Conservation (phyloP, 768 basidiomycete species). For the Candolleomyces aberdarensis region DNA sequence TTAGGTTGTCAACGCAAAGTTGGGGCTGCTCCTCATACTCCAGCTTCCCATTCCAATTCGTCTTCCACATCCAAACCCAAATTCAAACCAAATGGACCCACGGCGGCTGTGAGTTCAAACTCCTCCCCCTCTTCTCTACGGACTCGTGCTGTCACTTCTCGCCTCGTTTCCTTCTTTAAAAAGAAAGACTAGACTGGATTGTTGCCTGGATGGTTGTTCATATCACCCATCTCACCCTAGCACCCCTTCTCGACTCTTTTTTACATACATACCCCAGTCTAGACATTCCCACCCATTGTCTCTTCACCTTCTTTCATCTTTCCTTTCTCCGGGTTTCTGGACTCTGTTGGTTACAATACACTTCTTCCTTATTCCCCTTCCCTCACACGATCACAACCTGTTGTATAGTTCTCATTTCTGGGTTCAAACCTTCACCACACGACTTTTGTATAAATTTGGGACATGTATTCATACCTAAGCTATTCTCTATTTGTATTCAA, state of each 20-base stretch:
- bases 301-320: background rate
- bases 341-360: too few species aligned
- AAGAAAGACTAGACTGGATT: background rate
- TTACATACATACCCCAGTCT: background rate
- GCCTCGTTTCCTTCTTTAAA: conserved; percentile 3
- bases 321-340: background rate
- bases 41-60: background rate
- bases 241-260: background rate
- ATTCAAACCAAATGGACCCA: background rate
- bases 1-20: background rate
- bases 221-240: background rate
- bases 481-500: too few species aligned
- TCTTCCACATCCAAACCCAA: background rate
- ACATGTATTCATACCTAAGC: too few species aligned
- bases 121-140: background rate
- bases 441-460: too few species aligned
- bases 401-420: too few species aligned
- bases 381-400: too few species aligned
- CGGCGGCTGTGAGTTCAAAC: background rate
- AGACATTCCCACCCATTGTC: background rate
- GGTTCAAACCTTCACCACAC: too few species aligned
- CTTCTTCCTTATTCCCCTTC: too few species aligned
- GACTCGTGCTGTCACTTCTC: background rate
- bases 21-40: background rate
- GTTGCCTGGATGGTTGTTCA: background rate